Conservation (phyloP, 139 green algal species). For the Chlorella sorokiniana region DNA sequence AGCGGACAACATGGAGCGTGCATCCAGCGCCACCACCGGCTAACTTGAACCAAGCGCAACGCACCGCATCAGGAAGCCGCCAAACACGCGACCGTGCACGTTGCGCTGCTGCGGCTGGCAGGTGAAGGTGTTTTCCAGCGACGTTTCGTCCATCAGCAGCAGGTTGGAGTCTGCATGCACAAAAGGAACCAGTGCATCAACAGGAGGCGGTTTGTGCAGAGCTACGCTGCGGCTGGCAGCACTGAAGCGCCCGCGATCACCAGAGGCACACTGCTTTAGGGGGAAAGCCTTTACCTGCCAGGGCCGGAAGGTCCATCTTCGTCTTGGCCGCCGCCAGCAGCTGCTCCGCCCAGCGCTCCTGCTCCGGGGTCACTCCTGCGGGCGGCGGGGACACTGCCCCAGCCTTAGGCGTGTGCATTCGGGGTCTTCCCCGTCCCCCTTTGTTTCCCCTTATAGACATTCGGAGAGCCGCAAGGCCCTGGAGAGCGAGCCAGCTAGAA, state of each 20-base stretch:
- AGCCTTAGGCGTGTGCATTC: too few relatives aligned
- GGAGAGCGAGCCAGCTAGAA: too few relatives aligned
- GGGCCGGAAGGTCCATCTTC: constrained; percentile 12
- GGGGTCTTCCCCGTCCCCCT: too few relatives aligned
- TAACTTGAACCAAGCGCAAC: not conserved
- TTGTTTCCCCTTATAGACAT: too few relatives aligned
- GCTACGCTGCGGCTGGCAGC: not conserved
- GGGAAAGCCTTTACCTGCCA: not conserved
- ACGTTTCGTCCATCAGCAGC: constrained; percentile 62
- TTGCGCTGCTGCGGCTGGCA: constrained; percentile 87
- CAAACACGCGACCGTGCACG: constrained; percentile 80
- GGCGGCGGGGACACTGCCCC: too few relatives aligned
- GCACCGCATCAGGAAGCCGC: constrained; percentile 85
- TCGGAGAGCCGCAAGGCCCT: too few relatives aligned
- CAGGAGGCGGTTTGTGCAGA: not conserved
- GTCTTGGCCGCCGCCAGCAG: constrained; percentile 37
- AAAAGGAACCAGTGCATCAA: not conserved
- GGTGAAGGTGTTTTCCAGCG: constrained; percentile 73
- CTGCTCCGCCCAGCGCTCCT: constrained; percentile 38
- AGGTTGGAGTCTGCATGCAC: constrained; percentile 40
- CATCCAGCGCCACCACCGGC: not conserved
- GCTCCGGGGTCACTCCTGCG: constrained; percentile 11
- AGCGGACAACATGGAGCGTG: not conserved
- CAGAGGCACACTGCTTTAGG: not conserved
- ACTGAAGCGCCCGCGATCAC: not conserved